Evolutionary conservation across 306 rosid genomes (phyloP).

Genomic region (Cucumis hystrix): DNA sequence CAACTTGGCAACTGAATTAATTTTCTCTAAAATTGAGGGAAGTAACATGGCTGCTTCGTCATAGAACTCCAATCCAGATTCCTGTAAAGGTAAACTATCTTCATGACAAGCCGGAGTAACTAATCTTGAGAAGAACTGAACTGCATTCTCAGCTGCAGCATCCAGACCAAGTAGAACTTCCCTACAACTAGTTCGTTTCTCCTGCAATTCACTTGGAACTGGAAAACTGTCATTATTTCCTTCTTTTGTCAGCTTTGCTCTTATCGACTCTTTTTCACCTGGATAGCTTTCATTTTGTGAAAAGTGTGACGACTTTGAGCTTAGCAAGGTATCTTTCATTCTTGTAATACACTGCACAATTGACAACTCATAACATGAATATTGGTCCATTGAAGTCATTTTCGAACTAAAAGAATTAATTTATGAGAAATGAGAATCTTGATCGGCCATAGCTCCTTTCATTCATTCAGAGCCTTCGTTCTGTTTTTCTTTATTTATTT

Average conservation of each 20-base stretch:
- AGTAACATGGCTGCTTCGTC: conserved; percentile 36
- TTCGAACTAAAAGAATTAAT: background rate
- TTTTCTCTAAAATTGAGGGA: conserved; percentile 41
- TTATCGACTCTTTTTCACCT: conserved; percentile 14
- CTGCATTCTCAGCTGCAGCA: conserved; percentile 36
- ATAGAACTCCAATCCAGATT: conserved; percentile 21
- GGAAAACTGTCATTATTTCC: conserved; percentile 7
- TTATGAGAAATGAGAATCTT: conserved; percentile 1
- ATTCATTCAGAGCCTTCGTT: conserved; percentile 1
- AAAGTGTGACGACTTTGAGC: background rate
- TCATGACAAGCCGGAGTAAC: conserved; percentile 12
- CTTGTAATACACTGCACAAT: background rate
- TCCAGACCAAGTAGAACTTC: conserved; percentile 38
- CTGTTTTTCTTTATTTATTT: no score
- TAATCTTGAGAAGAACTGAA: conserved; percentile 22
- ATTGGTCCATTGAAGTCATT: background rate
- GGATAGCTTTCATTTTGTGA: conserved; percentile 13
- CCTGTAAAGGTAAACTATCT: conserved; percentile 9
- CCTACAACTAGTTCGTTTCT: conserved; percentile 31
- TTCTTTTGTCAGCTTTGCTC: background rate
- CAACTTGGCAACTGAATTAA: conserved; percentile 29
- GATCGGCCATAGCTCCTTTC: background rate
- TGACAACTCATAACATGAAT: background rate
- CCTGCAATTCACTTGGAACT: conserved; percentile 14
- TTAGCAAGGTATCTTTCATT: conserved; percentile 6